Conservation (phyloP, 2,329 filamentous ascomycete genomes). For the Nigrospora oryzae region DNA sequence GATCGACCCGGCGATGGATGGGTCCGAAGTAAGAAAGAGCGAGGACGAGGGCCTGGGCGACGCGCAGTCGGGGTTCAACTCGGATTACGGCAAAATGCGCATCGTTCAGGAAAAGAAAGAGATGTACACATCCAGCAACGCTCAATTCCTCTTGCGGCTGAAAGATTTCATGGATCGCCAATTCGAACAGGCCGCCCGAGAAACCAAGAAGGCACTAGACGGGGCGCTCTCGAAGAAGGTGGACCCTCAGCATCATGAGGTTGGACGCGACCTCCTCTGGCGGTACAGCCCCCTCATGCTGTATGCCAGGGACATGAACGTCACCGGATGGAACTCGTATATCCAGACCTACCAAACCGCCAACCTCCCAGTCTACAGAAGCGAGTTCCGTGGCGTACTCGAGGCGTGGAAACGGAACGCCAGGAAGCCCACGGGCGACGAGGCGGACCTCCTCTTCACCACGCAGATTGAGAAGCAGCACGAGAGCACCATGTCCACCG, state of each 20-base stretch:
- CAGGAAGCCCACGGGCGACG: constrained; percentile 66
- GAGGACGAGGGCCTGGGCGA: constrained; percentile 37
- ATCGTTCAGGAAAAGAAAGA: constrained; percentile 93
- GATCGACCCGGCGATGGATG: constrained; percentile 74
- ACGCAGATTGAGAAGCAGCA: constrained; percentile 77
- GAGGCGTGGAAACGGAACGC: constrained; percentile 73
- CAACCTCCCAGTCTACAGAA: constrained; percentile 68
- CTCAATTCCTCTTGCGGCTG: constrained; percentile 68
- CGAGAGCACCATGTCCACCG: constrained; percentile 64
- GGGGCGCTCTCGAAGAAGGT: constrained; percentile 56
- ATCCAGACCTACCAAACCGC: constrained; percentile 75
- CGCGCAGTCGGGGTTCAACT: constrained; percentile 48
- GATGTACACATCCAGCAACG: constrained; percentile 71
- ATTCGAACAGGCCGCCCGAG: constrained; percentile 67
- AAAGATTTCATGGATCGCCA: constrained; percentile 75
- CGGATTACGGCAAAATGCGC: constrained; percentile 80
- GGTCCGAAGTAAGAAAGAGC: constrained; percentile 36
- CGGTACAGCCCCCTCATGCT: constrained; percentile 80
- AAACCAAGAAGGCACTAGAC: constrained; percentile 57
- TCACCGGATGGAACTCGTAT: constrained; percentile 70
- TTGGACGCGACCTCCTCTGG: constrained; percentile 70
- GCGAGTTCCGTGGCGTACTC: constrained; percentile 72
- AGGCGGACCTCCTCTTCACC: constrained; percentile 81
- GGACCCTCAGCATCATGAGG: constrained; percentile 62
- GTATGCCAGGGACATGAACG: constrained; percentile 79